Percentiles rank a stretch among this genome's conserved stretches.
These are phyloP conservation scores for Eucalyptus marginata DNA, from an alignment of 345 rosid species.

Conservation along the genomic window DNA sequence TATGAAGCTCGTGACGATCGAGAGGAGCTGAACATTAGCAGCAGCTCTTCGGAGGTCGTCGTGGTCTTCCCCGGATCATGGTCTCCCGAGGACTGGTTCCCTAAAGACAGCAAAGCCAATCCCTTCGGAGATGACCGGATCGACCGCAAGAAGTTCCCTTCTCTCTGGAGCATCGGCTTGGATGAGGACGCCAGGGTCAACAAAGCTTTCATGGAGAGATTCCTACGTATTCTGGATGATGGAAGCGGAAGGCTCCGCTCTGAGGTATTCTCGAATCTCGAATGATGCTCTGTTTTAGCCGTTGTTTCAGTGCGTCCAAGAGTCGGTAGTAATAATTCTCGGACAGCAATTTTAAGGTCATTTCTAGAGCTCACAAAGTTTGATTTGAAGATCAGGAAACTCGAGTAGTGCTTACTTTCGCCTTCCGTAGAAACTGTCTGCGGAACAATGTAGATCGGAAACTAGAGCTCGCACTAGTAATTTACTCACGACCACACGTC, in stretches of 20 bases:
- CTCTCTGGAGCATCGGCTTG: constrained; percentile 41
- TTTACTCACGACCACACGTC: neutral
- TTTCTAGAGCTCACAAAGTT: neutral
- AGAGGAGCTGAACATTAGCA: neutral
- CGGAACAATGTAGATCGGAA: neutral
- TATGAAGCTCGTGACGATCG: constrained; percentile 9
- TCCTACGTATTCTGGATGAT: neutral
- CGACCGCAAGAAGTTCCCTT: constrained; percentile 21
- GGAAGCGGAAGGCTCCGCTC: neutral
- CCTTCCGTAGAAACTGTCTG: neutral
- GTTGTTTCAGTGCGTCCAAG: neutral
- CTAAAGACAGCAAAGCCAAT: neutral
- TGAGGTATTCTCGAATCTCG: constrained; percentile 14
- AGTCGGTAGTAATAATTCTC: neutral
- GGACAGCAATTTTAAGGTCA: neutral
- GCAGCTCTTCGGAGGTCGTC: neutral
- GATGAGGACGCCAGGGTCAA: constrained; percentile 32
- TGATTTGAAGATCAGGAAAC: neutral
- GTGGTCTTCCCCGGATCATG: constrained; percentile 40
- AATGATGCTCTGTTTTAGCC: neutral
- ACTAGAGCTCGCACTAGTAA: neutral
- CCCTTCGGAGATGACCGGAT: constrained; percentile 39
- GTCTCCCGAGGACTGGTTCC: constrained; percentile 18
- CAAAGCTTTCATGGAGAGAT: constrained; percentile 33
- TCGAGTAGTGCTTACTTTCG: neutral